Percentiles rank a stretch among this genome's conserved stretches.
Conservation (phyloP, 2,329 filamentous ascomycete genomes). For the Pseudopyricularia javanii region DNA sequence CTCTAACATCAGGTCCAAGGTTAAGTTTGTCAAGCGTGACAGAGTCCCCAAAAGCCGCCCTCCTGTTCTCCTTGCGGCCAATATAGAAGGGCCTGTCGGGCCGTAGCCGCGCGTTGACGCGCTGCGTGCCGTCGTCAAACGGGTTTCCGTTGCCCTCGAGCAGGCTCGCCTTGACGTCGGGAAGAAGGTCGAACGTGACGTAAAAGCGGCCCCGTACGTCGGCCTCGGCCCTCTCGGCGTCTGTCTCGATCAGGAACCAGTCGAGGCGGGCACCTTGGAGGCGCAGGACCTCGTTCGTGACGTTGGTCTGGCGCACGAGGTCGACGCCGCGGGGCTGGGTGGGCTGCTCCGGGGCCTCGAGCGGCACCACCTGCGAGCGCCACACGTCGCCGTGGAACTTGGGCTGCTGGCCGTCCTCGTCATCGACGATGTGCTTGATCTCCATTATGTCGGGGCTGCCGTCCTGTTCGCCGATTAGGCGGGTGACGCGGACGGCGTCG, state of each 20-base stretch:
- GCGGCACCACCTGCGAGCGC: neutral
- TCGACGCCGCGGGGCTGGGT: slow-evolving; percentile 9
- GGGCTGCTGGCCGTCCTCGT: slow-evolving; percentile 5
- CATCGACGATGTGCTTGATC: slow-evolving; percentile 14
- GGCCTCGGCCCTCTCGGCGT: neutral
- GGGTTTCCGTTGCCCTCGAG: neutral
- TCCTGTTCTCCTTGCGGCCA: slow-evolving; percentile 1
- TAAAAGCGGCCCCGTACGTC: slow-evolving; percentile 3
- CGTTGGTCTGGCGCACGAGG: slow-evolving; percentile 15
- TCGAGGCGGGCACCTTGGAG: neutral
- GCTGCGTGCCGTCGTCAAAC: neutral
- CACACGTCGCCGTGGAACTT: slow-evolving; percentile 16
- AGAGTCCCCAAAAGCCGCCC: neutral
- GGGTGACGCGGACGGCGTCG: slow-evolving; percentile 19
- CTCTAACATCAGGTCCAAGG: neutral
- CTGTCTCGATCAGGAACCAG: slow-evolving; percentile 1
- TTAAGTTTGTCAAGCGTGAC: neutral
- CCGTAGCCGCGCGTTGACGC: neutral
- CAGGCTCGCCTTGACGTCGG: neutral
- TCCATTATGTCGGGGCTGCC: slow-evolving; percentile 14
- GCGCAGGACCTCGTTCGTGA: slow-evolving; percentile 4
- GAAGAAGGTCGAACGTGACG: slow-evolving; percentile 3
- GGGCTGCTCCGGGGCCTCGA: slow-evolving; percentile 1
- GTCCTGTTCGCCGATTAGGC: slow-evolving; percentile 1
- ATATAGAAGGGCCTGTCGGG: neutral